Base-by-base conservation (phyloP, 2,329 filamentous ascomycete genomes). In the Calonectria naviculata region DNA sequence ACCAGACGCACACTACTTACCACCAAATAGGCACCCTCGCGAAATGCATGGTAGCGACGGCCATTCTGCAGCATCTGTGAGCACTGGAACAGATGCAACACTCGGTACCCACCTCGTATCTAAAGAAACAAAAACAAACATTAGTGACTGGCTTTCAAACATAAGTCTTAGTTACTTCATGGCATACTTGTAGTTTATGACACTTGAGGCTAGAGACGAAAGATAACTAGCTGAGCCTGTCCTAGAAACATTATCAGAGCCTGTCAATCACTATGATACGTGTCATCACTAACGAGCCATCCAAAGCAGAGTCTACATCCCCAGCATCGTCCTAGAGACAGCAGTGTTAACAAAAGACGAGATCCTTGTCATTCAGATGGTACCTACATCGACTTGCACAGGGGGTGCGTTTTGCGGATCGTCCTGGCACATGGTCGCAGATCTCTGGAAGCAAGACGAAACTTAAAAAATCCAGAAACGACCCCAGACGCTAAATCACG, bases 21-120 rank as follows among this genome's bases (percentile, higher is more conserved):
- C 29, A 69, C 41, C 15, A 60, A 34, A 44, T 69, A 69, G 9
- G 67, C n/a, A 17, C 67, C 67, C 38, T 68, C 60, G 17, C 67
- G 67, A 26, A 58, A 68, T 38, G 63, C 63, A 56, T 65, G 63
- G 24, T 67, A 60, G 3, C 64, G 64, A 26, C 64, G 64, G 3
- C 64, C 67, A 8, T 69, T 69, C 67, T 69, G 15, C 19, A 3
- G 5, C 47, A 52, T 42, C 17, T 28, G 17, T 26, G 4, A 36
- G 41, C 13, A 24, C 46, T 54, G 31, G 24, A 4, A 31, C 17
- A 26, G 12, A 44, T 21, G 5, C 9, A n/a, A 29, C 13, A 24
- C 3, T 6, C 29, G 38, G 31, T 34, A 54, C 65, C 41, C 24
- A 65, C 61, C 21, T 68, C 60, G 17, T 49, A 65, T 47, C 60